Base-by-base conservation (phyloP, 768 basidiomycete species). In the Russula olivacea region DNA sequence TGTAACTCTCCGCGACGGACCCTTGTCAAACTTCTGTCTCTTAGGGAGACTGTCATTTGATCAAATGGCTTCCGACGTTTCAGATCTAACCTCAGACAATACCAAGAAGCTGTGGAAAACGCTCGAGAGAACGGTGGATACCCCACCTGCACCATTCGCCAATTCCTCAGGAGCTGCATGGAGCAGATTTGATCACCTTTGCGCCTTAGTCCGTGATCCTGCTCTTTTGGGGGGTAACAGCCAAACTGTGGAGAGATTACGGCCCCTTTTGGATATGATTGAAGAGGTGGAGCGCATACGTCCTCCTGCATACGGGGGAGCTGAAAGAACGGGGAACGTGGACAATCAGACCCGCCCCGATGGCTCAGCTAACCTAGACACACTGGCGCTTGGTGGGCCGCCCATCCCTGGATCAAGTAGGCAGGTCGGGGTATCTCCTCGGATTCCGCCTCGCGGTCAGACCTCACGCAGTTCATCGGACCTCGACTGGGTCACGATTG, bases 1-100 rank as follows among this genome's bases (percentile, higher is more conserved):
- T 7, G n/a, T 55, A n/a, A 10, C 41, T 17, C 41, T 48, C 4
- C 45, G 43, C 23, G 53, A 55, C 15, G 60, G 60, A 4, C 60
- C 60, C 17, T 45, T 61, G 17, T 34, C 21, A 45, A 55, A 28
- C 3, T 61, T 61, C 40, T 61, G 34, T 45, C 25, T 7, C 11
- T 23, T 48, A 9, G 52, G 34, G 15, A 10, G 8, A 6, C 0
- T 30, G 19, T 23, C 7, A 14, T 25, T 38, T 17, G 51, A 43
- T 4, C 15, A n/a, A 21, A 9, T 28, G 3, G 5, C 30, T 4
- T 8, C 3, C 17, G 19, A 49, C 8, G 19, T 12, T 7, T 59
- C 51, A 11, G 23, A 40, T 32, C 1, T 40, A 45, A n/a, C 21
- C 0, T 30, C n/a, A 23, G 50, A 51, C 2, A 25, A 61, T 32